phyloP scores from a whole-genome alignment of 1,284 basidiomycete species.

The Trichosporon asahii region DNA sequence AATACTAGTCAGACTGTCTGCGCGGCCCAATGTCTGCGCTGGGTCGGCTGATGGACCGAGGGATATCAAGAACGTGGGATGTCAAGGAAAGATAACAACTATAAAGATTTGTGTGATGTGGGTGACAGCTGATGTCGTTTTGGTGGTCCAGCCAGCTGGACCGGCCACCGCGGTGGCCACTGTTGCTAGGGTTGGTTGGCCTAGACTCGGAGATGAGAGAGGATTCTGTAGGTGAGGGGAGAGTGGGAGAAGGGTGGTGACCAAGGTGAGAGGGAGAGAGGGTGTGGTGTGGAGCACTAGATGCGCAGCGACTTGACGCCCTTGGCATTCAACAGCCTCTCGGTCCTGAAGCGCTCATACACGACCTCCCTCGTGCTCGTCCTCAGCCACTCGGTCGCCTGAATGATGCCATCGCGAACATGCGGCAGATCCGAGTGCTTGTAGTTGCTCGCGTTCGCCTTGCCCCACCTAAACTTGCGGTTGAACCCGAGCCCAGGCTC shows the following conservation, averaged over 20 bases:
- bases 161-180: neutral
- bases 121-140: neutral
- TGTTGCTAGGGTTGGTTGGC: neutral
- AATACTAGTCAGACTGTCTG: neutral
- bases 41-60: neutral
- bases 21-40: neutral
- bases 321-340: conserved; percentile 31
- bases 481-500: conserved; percentile 21
- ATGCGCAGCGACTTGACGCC: neutral
- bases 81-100: neutral
- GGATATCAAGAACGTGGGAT: neutral
- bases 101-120: neutral
- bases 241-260: no score
- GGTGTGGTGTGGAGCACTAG: neutral
- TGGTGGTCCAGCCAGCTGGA: neutral
- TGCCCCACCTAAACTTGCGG: conserved; percentile 41
- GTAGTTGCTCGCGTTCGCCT: conserved; percentile 33
- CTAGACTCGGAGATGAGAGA: neutral
- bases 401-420: conserved; percentile 35
- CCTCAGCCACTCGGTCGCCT: conserved; percentile 30
- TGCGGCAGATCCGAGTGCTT: conserved; percentile 35
- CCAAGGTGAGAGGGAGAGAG: neutral
- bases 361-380: conserved; percentile 40
- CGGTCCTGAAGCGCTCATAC: conserved; percentile 47
- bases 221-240: no score